Evolutionary conservation across 2,329 filamentous ascomycete species (phyloP).

Genomic region (Fusarium veterinarium): DNA sequence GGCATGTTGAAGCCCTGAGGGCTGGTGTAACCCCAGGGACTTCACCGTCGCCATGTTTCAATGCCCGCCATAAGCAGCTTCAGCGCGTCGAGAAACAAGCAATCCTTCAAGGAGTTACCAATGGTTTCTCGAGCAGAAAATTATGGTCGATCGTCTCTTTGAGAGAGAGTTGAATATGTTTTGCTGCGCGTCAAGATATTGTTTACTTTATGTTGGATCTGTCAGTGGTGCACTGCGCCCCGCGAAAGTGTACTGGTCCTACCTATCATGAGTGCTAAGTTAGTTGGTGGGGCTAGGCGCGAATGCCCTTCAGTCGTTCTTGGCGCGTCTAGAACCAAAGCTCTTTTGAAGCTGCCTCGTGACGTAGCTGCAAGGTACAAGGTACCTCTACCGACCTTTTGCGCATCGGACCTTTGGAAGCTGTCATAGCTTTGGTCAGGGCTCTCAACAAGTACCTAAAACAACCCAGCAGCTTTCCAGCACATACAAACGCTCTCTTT

Average conservation of each 20-base stretch:
- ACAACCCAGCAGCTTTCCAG: constrained; percentile 22
- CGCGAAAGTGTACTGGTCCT: constrained; percentile 24
- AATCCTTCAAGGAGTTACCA: neutral
- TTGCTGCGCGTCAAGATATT: constrained; percentile 36
- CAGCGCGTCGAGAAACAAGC: neutral
- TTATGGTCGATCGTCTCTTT: neutral
- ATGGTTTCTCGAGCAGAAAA: neutral
- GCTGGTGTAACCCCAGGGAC: constrained; percentile 91
- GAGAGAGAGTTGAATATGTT: constrained; percentile 8
- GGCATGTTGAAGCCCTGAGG: constrained; percentile 84
- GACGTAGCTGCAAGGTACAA: constrained; percentile 48
- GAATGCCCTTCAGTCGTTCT: constrained; percentile 24
- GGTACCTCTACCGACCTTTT: constrained; percentile 28
- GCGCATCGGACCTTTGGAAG: constrained; percentile 33
- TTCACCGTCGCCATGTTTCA: constrained; percentile 84
- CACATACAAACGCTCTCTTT: constrained; percentile 15
- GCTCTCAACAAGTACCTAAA: constrained; percentile 8
- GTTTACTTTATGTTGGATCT: constrained; percentile 30
- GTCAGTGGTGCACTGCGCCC: constrained; percentile 25
- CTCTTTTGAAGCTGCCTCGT: constrained; percentile 40
- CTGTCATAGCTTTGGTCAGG: constrained; percentile 40
- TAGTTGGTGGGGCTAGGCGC: constrained; percentile 39
- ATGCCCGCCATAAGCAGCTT: constrained; percentile 49
- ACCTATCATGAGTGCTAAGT: constrained; percentile 10
- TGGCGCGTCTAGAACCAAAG: constrained; percentile 30